Percentiles rank a stretch among this genome's conserved stretches.
These are phyloP conservation scores for Mucor plumbeus DNA, from an alignment of 371 early-diverging fungal genomes.

Conservation along the genomic window DNA sequence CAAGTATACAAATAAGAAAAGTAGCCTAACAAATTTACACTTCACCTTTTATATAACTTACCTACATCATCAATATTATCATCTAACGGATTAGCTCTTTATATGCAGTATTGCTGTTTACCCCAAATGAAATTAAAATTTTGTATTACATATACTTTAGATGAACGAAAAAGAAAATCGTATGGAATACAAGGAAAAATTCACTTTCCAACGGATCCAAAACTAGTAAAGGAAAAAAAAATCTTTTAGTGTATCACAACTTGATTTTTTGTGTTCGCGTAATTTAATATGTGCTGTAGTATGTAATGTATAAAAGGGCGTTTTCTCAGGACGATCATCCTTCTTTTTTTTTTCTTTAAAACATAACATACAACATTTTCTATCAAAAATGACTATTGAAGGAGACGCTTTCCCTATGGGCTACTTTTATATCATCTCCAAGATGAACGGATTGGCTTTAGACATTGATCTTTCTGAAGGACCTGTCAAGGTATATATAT, in stretches of 20 bases:
- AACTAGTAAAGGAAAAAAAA: conserved; percentile 5
- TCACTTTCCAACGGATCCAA: conserved; percentile 7
- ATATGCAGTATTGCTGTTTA: too few relatives aligned
- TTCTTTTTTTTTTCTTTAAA: neutral
- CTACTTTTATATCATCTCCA: conserved; percentile 46
- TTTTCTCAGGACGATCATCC: neutral
- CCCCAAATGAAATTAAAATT: too few relatives aligned
- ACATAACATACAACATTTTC: neutral
- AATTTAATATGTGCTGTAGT: neutral
- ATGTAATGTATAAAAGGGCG: neutral
- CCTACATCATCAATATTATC: too few relatives aligned
- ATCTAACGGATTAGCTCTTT: too few relatives aligned
- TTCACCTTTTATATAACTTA: too few relatives aligned
- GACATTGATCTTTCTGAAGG: conserved; percentile 36
- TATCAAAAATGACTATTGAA: conserved; percentile 35
- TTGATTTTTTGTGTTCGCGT: neutral
- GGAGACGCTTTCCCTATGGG: conserved; percentile 46
- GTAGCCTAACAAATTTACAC: too few relatives aligned
- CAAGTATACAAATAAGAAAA: too few relatives aligned
- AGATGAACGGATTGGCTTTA: conserved; percentile 42
- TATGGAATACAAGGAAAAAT: neutral
- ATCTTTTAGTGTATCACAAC: neutral
- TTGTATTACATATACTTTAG: too few relatives aligned
- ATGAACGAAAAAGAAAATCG: neutral
- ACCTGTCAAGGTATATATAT: conserved; percentile 28